These are phyloP conservation scores for Penicillium decumbens DNA, from an alignment of 2,329 filamentous ascomycete genomes.

Conservation along the genomic window DNA sequence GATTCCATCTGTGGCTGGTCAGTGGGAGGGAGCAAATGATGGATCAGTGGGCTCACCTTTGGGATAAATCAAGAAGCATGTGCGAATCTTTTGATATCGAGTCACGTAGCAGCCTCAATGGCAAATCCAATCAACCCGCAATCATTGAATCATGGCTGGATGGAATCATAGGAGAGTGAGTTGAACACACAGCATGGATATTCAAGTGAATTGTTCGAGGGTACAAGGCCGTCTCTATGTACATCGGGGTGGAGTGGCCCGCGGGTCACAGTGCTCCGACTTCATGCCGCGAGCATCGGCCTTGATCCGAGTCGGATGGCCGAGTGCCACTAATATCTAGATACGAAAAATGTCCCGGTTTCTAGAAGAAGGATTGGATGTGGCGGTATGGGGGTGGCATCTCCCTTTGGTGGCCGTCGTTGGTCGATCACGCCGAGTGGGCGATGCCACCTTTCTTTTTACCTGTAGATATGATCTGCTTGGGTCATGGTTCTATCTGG, in stretches of 20 bases:
- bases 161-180: neutral
- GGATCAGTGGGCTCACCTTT: slow-evolving; percentile 1
- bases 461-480: neutral
- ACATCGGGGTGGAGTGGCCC: slow-evolving; percentile 10
- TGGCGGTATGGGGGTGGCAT: slow-evolving; percentile 1
- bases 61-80: neutral
- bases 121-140: neutral
- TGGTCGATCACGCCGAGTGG: slow-evolving; percentile 5
- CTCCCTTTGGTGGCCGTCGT: neutral
- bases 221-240: slow-evolving; percentile 9
- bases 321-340: neutral
- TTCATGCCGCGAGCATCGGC: slow-evolving; percentile 4
- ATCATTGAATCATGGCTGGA: slow-evolving; percentile 7
- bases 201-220: neutral
- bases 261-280: slow-evolving; percentile 30
- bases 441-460: neutral
- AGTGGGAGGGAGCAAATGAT: neutral
- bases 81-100: neutral
- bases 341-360: neutral
- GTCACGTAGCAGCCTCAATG: slow-evolving; percentile 1
- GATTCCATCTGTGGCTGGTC: slow-evolving; percentile 18
- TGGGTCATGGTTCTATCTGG: neutral
- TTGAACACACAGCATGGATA: neutral
- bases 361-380: neutral
- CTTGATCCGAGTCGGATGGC: slow-evolving; percentile 12